Conservation (phyloP, 768 basidiomycete genomes). For the Suillus bovinus region DNA sequence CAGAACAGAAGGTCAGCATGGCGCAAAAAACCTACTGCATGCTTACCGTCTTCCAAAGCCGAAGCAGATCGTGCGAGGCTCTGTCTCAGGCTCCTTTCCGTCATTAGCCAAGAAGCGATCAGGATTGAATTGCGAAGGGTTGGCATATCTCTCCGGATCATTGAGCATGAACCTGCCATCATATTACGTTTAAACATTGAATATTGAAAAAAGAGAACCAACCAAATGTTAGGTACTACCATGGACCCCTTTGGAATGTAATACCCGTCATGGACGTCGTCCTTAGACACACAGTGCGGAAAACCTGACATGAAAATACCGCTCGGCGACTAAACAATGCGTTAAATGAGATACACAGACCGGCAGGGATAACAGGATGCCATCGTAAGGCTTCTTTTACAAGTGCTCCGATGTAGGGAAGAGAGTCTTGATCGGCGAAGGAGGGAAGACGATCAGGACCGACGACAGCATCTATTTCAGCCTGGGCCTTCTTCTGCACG, state of each 20-base stretch:
- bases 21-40: too few species aligned
- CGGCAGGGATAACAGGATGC: constrained; percentile 39
- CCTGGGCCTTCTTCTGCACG: constrained; percentile 57
- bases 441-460: constrained; percentile 62
- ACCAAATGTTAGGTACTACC: constrained; percentile 27
- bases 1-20: too few species aligned
- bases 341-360: constrained; percentile 40
- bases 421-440: constrained; percentile 53
- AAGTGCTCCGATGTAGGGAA: constrained; percentile 64
- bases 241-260: constrained; percentile 52
- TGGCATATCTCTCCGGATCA: too few species aligned
- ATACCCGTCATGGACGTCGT: constrained; percentile 63
- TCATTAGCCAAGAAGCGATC: too few species aligned
- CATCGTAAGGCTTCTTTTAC: constrained; percentile 56
- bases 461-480: constrained; percentile 60
- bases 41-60: too few species aligned
- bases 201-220: constrained; percentile 12
- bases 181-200: constrained; percentile 1
- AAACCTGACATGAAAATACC: constrained; percentile 13
- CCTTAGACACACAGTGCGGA: constrained; percentile 57
- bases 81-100: too few species aligned
- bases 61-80: too few species aligned
- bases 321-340: constrained; percentile 33
- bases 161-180: too few species aligned
- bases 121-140: too few species aligned